Evolutionary conservation across 1,284 basidiomycete genomes (phyloP), one percentile per base, ranked within the genome.

Genomic region (Puccinia sorghi): DNA sequence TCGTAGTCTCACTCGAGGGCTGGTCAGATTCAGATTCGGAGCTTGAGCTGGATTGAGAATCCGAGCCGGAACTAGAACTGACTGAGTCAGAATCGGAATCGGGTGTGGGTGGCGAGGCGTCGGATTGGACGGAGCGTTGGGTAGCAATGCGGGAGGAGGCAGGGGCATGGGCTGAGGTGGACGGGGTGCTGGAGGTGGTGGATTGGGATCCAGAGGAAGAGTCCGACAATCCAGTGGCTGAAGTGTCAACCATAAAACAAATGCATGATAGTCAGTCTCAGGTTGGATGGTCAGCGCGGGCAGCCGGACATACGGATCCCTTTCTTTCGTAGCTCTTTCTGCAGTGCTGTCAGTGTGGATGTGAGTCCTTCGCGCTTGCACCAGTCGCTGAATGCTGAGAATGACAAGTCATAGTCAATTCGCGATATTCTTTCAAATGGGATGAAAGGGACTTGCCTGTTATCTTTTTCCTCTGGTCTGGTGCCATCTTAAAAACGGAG

Each of bases 331-430:
- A 70, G 46, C 50, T 70, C 67, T 27, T 70, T 70, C 32, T 54
- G 48, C 13, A 70, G 37, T 39, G 48, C 67, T 7, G 11, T 52
- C 22, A 70, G 48, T 27, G 67, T 70, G 12, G 46, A 52, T 54
- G n/a, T n/a, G n/a, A 70, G 48, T 8, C 48, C 48, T 27, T 70
- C 43, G 32, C n/a, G 8, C 32, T 54, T 9, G 48, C 67, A 70
- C 67, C 67, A 70, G 32, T 52, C 32, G 43, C 25, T 37, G 48
- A 70, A 70, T 70, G 11, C 67, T 70, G 48, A 7, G 43, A 70
- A 8, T 15, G n/a, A 5, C 9, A 66, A 27, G 22, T 11, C 9
- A 39, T 8, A 1, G 57, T 61, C 57, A 61, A 13, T 61, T 9
- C 11, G 0, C 5, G 27, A 61, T 61, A 27, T 20, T 54, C 50